phyloP scores from a whole-genome alignment of 192 early-diverging fungal genomes.

The Coemansia umbellata region DNA sequence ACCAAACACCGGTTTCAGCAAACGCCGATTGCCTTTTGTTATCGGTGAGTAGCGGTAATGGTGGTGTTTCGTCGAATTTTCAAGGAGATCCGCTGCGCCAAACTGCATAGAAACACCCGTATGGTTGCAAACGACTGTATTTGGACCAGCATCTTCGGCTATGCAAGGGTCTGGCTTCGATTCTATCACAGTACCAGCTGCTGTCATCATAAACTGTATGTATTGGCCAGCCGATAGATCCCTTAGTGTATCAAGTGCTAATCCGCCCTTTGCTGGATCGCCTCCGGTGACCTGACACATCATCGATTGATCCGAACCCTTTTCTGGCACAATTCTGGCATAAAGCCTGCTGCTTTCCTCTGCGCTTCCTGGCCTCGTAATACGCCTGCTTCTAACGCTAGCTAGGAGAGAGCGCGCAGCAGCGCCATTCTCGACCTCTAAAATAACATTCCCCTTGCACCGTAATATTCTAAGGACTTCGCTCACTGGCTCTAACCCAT shows the following conservation, averaged over 20 bases:
- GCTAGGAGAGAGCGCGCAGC: constrained; percentile 24
- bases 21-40: too few species aligned
- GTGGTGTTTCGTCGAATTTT: too few species aligned
- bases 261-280: constrained; percentile 42
- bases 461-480: constrained; percentile 20
- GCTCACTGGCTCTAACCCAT: constrained; percentile 14
- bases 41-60: too few species aligned
- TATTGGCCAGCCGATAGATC: constrained; percentile 23
- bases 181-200: neutral
- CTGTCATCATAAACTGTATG: constrained; percentile 35
- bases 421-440: constrained; percentile 35
- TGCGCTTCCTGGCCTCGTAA: neutral
- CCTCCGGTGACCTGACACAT: constrained; percentile 46
- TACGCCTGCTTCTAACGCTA: constrained; percentile 4
- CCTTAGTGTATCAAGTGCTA: constrained; percentile 32
- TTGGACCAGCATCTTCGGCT: too few species aligned
- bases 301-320: neutral
- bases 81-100: constrained; percentile 1
- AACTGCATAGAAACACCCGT: neutral
- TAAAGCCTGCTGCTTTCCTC: constrained; percentile 14
- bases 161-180: neutral
- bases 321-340: constrained; percentile 11
- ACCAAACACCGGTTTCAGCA: constrained; percentile 5
- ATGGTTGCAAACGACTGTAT: neutral
- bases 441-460: constrained; percentile 43